phyloP scores from a whole-genome alignment of 164 flowering plant genomes.

The Vitis rotundifolia region DNA sequence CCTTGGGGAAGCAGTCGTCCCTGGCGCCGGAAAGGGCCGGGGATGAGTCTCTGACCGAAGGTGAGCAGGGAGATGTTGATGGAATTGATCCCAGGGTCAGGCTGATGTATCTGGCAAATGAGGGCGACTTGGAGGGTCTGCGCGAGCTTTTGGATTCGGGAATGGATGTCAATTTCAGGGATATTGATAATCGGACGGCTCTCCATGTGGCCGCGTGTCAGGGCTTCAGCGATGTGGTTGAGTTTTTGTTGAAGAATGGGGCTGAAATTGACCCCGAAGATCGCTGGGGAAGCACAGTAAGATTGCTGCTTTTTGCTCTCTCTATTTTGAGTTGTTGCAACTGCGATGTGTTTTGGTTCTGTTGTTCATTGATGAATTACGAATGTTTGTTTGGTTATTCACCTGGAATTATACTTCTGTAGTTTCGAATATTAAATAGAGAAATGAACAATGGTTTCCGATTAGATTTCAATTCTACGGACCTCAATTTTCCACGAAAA shows the following conservation, averaged over 20 bases:
- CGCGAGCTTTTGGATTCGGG: conserved; percentile 67
- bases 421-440: too few relatives aligned
- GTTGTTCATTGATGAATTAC: not conserved
- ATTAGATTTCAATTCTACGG: too few relatives aligned
- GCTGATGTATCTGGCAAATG: conserved; percentile 75
- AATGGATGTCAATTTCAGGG: conserved; percentile 62
- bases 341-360: not conserved
- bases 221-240: conserved; percentile 60
- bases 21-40: conserved; percentile 49
- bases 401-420: too few relatives aligned
- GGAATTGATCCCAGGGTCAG: conserved; percentile 49
- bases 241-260: conserved; percentile 46
- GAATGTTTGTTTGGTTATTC: too few relatives aligned
- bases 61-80: conserved; percentile 18
- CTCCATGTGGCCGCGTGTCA: conserved; percentile 89
- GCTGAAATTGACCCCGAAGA: conserved; percentile 74
- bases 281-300: conserved; percentile 96
- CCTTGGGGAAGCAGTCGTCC: conserved; percentile 68
- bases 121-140: conserved; percentile 75
- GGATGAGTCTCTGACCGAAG: conserved; percentile 5
- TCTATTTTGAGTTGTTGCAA: not conserved
- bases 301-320: not conserved
- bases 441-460: too few relatives aligned
- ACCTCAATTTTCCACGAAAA: too few relatives aligned
- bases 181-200: conserved; percentile 76